Evolutionary conservation across 2,329 filamentous ascomycete species (phyloP), one percentile per base, ranked within the genome.

Genomic region (Aspergillus nomiae): DNA sequence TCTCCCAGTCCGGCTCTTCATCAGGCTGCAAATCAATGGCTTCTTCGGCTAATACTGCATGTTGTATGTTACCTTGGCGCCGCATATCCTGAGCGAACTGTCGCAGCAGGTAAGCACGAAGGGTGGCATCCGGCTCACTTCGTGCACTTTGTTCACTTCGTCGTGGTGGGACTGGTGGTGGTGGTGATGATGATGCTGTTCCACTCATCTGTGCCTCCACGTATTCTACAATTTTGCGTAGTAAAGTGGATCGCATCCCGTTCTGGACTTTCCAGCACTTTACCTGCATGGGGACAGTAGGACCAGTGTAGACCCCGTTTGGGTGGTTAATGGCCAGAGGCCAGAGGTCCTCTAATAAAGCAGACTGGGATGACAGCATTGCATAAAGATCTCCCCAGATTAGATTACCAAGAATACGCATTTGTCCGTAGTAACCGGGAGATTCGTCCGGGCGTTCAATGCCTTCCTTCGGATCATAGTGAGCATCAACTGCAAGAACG

Each of bases 351-450:
- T 66, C 62, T 4, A 73, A 48, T 7, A 32, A 12, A 11, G 61
- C 59, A 2, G 63, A 57, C 46, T 71, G 64, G 14, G 68, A 56
- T 10, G 56, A 26, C 0, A 69, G 45, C 53, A 68, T 50, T 1
- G 71, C 68, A 43, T 67, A 73, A 1, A 76, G 51, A 46, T 76
- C 73, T 16, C 69, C 66, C 71, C 74, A 76, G 12, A 76, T 55
- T 5, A 76, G 61, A 28, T 66, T 73, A 21, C 71, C 71, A 14
- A 71, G 64, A 26, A 76, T 69, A 10, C 72, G 72, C 67, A 76
- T 68, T 24, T 69, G 63, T 10, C 73, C 72, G 7, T 45, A 51
- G 26, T 69, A 76, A 2, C 61, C 64, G 1, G 69, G 69, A 1
- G 63, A 67, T 21, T 70, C 67, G 0, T 73, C 66, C 0, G 66